phyloP scores from a whole-genome alignment of 495 filamentous ascomycete species.

The Melanomma pulvis-pyrius region DNA sequence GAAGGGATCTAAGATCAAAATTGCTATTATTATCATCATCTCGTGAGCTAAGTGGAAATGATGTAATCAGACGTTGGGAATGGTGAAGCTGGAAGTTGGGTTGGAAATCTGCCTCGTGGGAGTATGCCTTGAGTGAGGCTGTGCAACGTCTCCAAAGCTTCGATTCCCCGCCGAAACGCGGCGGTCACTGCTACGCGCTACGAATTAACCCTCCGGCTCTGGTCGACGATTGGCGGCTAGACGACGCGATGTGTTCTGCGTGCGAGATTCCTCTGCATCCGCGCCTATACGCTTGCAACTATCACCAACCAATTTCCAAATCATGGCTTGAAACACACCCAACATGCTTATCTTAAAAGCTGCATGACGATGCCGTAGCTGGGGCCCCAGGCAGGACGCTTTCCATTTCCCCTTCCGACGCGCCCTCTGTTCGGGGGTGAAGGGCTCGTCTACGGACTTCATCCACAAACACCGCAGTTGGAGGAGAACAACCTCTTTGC shows the following conservation, averaged over 20 bases:
- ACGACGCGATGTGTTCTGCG: background rate
- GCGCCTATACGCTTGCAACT: no score
- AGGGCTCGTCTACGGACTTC: background rate
- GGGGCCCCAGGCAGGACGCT: background rate
- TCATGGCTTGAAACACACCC: background rate
- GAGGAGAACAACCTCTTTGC: no score
- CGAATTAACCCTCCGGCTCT: background rate
- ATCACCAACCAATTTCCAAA: background rate
- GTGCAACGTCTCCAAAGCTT: background rate
- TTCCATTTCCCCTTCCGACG: background rate
- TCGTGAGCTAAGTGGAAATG: conserved; percentile 14
- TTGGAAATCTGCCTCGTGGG: conserved; percentile 27
- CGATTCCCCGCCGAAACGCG: background rate
- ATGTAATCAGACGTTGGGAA: conserved; percentile 27
- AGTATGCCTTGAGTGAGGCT: conserved; percentile 12
- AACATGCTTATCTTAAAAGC: background rate
- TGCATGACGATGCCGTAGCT: background rate
- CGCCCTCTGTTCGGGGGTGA: background rate
- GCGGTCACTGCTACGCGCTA: background rate
- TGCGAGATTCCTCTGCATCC: background rate
- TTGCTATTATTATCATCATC: conserved; percentile 11
- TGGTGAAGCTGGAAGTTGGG: background rate
- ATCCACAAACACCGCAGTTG: background rate
- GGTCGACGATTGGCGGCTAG: background rate
- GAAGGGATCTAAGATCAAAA: background rate